Percentiles rank a stretch among this genome's conserved stretches.
Evolutionary conservation across 73 alveolate species (phyloP).

Genomic region (Breviolum minutum): DNA sequence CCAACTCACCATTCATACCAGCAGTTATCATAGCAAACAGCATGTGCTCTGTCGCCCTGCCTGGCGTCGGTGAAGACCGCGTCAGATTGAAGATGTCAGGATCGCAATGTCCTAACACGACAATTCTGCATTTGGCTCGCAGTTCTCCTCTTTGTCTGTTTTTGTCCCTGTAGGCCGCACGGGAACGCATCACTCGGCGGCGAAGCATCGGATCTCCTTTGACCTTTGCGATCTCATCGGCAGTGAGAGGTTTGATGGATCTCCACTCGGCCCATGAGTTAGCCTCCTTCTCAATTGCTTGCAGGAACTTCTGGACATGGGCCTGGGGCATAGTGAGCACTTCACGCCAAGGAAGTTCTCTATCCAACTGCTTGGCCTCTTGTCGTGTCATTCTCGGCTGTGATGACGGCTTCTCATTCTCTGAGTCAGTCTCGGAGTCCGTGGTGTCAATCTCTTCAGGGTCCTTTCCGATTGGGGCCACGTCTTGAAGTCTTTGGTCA

Average conservation of each 20-base stretch:
- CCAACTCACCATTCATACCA: too few species aligned
- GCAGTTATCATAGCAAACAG: too few species aligned
- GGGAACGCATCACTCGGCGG: neutral
- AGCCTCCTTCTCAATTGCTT: slow-evolving; percentile 24
- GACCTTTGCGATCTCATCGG: neutral
- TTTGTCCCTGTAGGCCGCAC: slow-evolving; percentile 4
- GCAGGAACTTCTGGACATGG: slow-evolving; percentile 10
- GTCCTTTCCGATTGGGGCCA: neutral
- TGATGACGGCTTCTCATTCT: neutral
- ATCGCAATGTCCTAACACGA: neutral
- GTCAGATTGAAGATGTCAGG: too few species aligned
- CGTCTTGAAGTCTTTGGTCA: neutral
- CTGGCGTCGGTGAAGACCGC: too few species aligned
- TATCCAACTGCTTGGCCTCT: slow-evolving; percentile 6
- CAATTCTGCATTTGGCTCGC: neutral
- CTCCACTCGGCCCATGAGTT: slow-evolving; percentile 26
- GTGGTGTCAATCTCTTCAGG: neutral
- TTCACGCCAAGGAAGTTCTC: slow-evolving; percentile 9
- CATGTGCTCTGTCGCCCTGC: too few species aligned
- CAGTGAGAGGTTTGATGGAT: neutral
- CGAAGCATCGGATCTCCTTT: neutral
- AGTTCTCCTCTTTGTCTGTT: neutral
- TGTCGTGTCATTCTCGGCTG: neutral
- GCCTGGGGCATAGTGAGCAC: neutral
- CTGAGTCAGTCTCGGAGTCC: neutral